Percentiles rank a stretch among this genome's conserved stretches.
phyloP scores from a whole-genome alignment of 1,139 yeast genomes.

The Debaryomyces singareniensis region DNA sequence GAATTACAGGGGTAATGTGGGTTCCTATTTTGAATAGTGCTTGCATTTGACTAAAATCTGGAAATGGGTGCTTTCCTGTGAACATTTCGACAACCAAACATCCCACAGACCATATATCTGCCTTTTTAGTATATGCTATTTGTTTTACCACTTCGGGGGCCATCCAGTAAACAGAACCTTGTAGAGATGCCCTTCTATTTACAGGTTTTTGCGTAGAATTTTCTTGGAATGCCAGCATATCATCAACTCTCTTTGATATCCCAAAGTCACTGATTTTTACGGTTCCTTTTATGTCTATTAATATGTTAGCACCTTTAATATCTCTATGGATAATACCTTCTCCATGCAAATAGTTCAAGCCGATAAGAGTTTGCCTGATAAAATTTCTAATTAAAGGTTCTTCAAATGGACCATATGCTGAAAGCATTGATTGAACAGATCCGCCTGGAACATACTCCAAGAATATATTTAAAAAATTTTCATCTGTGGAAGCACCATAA shows the following conservation, averaged over 20 bases:
- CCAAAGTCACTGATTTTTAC: constrained; percentile 94
- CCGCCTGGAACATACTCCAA: constrained; percentile 97
- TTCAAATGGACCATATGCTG: constrained; percentile 86
- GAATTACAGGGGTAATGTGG: constrained; percentile 68
- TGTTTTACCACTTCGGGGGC: constrained; percentile 96
- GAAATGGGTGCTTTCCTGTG: constrained; percentile 92
- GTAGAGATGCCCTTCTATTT: constrained; percentile 73
- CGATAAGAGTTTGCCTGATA: constrained; percentile 76
- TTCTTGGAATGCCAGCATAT: constrained; percentile 16
- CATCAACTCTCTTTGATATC: constrained; percentile 70
- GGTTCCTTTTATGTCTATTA: constrained; percentile 85
- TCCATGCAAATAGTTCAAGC: constrained; percentile 73
- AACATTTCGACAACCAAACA: constrained; percentile 90
- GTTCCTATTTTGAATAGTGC: constrained; percentile 92
- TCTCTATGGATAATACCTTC: constrained; percentile 86
- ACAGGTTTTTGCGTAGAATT: constrained; percentile 19
- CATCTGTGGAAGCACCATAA: constrained; percentile 77
- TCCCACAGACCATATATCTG: constrained; percentile 95
- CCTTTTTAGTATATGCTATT: constrained; percentile 80
- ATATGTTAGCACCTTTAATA: constrained; percentile 87
- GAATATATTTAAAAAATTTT: constrained; percentile 68
- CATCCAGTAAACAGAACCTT: constrained; percentile 97
- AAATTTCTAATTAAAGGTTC: constrained; percentile 83
- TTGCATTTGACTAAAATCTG: constrained; percentile 92
- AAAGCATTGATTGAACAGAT: constrained; percentile 79